Evolutionary conservation across 1,284 basidiomycete species (phyloP).

Genomic region (Pascua sp.): DNA sequence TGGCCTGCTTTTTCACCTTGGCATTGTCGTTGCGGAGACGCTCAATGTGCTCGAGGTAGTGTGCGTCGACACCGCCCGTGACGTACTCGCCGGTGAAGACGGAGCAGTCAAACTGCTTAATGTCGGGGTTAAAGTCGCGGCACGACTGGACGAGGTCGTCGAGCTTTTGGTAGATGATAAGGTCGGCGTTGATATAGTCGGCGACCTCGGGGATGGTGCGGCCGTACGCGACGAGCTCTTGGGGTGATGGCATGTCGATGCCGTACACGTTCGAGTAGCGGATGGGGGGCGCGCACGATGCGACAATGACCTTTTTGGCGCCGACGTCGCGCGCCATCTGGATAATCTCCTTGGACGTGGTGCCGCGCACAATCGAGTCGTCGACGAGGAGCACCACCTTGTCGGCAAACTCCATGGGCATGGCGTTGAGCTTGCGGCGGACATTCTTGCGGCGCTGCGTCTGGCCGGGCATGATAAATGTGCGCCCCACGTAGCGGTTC

Average conservation of each 20-base stretch:
- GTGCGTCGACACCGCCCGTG: constrained; percentile 89
- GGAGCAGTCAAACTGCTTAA: constrained; percentile 87
- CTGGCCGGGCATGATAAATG: constrained; percentile 99
- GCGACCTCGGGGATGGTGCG: constrained; percentile 76
- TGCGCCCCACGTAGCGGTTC: constrained; percentile 96
- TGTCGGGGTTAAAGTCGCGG: constrained; percentile 74
- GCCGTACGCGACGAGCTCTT: constrained; percentile 87
- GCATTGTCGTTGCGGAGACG: constrained; percentile 77
- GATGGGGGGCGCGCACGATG: constrained; percentile 78
- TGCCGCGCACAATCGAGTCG: constrained; percentile 97
- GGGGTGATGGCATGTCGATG: constrained; percentile 97
- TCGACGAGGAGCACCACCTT: constrained; percentile 96
- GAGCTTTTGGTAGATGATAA: constrained; percentile 97
- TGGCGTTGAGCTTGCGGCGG: constrained; percentile 92
- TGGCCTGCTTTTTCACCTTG: constrained; percentile 55
- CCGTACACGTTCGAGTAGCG: constrained; percentile 96
- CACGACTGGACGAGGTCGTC: constrained; percentile 85
- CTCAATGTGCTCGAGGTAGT: constrained; percentile 76
- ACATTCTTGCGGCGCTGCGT: constrained; percentile 86
- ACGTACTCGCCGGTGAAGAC: constrained; percentile 97
- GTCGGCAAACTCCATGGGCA: constrained; percentile 94
- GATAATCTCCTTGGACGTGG: constrained; percentile 97
- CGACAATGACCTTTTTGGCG: constrained; percentile 94
- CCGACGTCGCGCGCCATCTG: constrained; percentile 99
- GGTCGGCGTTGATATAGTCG: constrained; percentile 83